Base-by-base conservation (phyloP, 2,329 filamentous ascomycete genomes). In the Aureobasidium sp. region DNA sequence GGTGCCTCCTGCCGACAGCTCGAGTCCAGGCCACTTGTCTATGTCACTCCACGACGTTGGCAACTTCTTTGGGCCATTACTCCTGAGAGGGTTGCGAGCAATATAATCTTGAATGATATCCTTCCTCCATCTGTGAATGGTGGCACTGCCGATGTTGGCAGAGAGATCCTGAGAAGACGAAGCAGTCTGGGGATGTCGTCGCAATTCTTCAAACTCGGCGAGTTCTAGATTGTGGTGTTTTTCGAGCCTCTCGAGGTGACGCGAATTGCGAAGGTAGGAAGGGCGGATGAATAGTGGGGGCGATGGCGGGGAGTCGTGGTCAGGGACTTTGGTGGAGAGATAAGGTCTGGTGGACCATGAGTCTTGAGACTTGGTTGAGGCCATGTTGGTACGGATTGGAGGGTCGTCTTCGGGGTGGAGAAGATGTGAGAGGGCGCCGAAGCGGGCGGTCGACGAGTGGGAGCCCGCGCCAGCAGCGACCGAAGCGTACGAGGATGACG, bases 41-140 rank as follows among this genome's bases (percentile, higher is more conserved):
- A 83, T 79, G 52, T 86, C 87, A 67, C 86, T 95, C 92, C 91
- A 97, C 69, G 82, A 83, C 4, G 87, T 86, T 21, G 94, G 94
- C 65, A 97, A 79, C 9, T 88, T 87, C 62, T 83, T 79, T n/a
- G 54, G 54, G 45, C 90, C 72, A 1, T 80, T 77, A 53, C 88
- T 84, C 37, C 88, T 41, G 5, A 76, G 70, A 74, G 0, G 87
- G 83, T 34, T 78, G 66, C 89, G 86, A 76, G 97, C 93, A 67
- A 95, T 86, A 63, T 96, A 81, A 69, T 95, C 91, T 73, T 90
- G 90, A 16, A 89, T 85, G 76, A 54, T 32, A n/a, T 37, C 45
- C 95, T 84, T 25, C 90, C 91, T 59, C 89, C 83, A 74, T 71
- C 84, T 85, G 72, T 83, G 81, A 62, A 87, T 73, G 68, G 81